Conservation (phyloP, 108 stramenopile species). For the Fragilaria radians region DNA sequence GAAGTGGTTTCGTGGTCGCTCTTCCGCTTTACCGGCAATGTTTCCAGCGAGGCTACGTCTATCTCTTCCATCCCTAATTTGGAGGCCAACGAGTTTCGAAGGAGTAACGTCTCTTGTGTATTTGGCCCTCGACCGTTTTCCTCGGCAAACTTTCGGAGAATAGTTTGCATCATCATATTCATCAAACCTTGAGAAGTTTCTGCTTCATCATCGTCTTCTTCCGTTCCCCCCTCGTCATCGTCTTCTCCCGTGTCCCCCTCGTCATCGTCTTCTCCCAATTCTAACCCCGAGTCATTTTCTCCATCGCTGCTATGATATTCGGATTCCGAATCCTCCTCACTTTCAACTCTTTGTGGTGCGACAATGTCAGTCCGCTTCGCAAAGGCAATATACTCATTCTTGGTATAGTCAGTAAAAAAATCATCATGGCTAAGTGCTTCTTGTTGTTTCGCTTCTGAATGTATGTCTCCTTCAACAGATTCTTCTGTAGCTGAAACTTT, state of each 20-base stretch:
- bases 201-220: constrained; percentile 45
- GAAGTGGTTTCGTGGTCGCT: too few species aligned
- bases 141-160: constrained; percentile 69
- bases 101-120: constrained; percentile 64
- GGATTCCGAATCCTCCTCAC: constrained; percentile 21
- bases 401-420: constrained; percentile 83
- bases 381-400: constrained; percentile 65
- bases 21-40: too few species aligned
- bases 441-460: constrained; percentile 4
- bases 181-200: constrained; percentile 63
- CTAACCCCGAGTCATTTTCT: constrained; percentile 26
- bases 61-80: constrained; percentile 62
- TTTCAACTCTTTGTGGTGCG: constrained; percentile 11
- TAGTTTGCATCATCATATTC: constrained; percentile 72
- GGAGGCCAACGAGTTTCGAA: constrained; percentile 70
- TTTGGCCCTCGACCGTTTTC: constrained; percentile 81
- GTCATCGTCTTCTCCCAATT: constrained; percentile 41
- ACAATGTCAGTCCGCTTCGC: constrained; percentile 75
- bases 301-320: constrained; percentile 15
- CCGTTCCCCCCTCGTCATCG: constrained; percentile 18
- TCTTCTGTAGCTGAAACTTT: constrained; percentile 65
- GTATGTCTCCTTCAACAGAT: constrained; percentile 22
- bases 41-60: constrained; percentile 34
- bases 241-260: constrained; percentile 13
- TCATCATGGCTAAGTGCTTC: constrained; percentile 55